Base-by-base conservation (phyloP, 2,329 filamentous ascomycete species). In the Didymella arachidicola region DNA sequence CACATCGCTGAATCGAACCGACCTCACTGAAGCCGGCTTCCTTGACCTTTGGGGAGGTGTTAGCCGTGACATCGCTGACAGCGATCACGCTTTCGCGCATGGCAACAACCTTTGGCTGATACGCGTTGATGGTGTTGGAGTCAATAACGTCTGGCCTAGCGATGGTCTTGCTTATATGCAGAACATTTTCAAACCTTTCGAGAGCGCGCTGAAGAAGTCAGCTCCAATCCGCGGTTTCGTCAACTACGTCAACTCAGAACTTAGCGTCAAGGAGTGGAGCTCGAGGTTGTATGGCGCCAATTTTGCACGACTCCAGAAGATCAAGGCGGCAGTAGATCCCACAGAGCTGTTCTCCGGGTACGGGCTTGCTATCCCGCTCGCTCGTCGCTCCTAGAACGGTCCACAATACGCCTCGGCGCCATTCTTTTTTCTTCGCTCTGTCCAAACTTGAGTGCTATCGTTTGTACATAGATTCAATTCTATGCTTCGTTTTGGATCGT, bases 91-190 rank as follows among this genome's bases (percentile, higher is more conserved):
- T 25, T 59, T 60, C 34, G 59, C 53, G 4, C 61, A 68, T 32
- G 61, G 62, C 26, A 60, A 66, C 18, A 67, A 67, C 41, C 64
- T 67, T 8, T 68, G 66, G 66, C 54, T 68, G 12, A 53, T 68
- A n/a, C 66, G 66, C n/a, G 62, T 64, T 25, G 64, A 68, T 18
- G 66, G 64, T 26, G 57, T 63, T 11, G 62, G 46, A 26, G 42
- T 7, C 6, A 18, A 19, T 25, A 50, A 32, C 26, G 49, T 30
- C 32, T 67, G 65, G 65, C 65, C 65, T 4, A 60, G 53, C 12
- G 61, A 67, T 32, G 63, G 63, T 11, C 45, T 64, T 11, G 47
- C 59, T 30, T 67, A 67, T 38, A 63, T 67, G 59, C 64, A 67
- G 49, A 53, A 39, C 30, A 51, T 65, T 7, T 59, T 68, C 43